These are phyloP conservation scores for Tagetes erecta DNA, from an alignment of 129 eudicot genomes.

Conservation along the genomic window DNA sequence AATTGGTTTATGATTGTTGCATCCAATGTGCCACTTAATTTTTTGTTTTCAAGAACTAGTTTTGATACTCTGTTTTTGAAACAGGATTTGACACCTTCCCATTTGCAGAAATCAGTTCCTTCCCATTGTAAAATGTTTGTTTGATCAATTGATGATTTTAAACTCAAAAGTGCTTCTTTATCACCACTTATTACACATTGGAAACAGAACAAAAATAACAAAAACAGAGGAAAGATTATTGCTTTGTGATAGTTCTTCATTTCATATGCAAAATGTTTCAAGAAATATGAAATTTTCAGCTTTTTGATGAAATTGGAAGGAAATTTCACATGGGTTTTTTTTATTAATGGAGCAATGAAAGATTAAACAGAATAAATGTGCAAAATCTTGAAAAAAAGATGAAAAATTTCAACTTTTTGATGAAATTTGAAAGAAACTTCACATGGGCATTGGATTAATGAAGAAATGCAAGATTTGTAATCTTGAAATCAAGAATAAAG, in stretches of 20 bases:
- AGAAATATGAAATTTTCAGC: background rate
- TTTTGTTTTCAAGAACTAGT: slow-evolving; percentile 62
- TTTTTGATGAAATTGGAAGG: background rate
- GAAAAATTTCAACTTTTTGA: background rate
- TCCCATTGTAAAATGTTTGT: slow-evolving; percentile 55
- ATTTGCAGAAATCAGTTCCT: slow-evolving; percentile 45
- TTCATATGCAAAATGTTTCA: slow-evolving; percentile 3
- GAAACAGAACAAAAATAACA: background rate
- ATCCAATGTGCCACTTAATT: slow-evolving; percentile 55
- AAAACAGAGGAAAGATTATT: slow-evolving; percentile 8
- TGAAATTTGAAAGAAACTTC: slow-evolving; percentile 5
- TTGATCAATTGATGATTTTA: slow-evolving; percentile 59
- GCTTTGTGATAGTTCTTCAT: background rate
- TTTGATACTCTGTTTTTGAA: slow-evolving; percentile 57
- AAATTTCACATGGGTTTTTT: slow-evolving; percentile 7
- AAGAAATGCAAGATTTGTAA: slow-evolving; percentile 6
- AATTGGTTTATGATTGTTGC: slow-evolving; percentile 42
- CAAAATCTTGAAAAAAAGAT: background rate
- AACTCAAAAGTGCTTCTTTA: slow-evolving; percentile 48
- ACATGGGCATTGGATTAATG: background rate
- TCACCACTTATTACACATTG: slow-evolving; percentile 35
- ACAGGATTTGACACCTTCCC: slow-evolving; percentile 77
- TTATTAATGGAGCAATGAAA: background rate
- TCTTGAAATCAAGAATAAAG: background rate
- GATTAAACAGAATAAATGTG: background rate